Evolutionary conservation across 2,329 filamentous ascomycete species (phyloP), one percentile per base, ranked within the genome.

Genomic region (Lasiodiplodia theobromae): DNA sequence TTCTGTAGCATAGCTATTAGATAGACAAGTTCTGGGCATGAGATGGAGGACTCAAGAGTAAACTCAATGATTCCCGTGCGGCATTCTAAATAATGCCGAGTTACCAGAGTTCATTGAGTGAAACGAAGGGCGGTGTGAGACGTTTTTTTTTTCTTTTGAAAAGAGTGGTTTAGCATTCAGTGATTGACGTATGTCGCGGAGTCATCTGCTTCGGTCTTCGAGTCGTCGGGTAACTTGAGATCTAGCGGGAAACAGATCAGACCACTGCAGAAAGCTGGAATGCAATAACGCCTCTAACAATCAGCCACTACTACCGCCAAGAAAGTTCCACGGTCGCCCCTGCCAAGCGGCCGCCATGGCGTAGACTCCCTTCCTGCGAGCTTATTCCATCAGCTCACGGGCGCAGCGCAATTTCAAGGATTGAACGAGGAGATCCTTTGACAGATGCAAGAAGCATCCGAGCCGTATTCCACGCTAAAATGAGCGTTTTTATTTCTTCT

Each of bases 321-420:
- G 44, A 18, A 11, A 21, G 2, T 47, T 11, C 7, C n/a, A 11
- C 7, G 7, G 44, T 7, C 44, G 54, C 34, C 34, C 54, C 54
- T 40, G 34, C 54, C 31, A 38, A 58, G 54, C 54, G n/a, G 54
- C n/a, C 3, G 53, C 53, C 44, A 47, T 47, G 44, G 44, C 44
- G 18, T 47, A 21, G 44, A n/a, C 44, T 10, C n/a, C n/a, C 44
- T 21, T 47, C 18, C 44, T 47, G 44, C 53, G 38, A 56, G n/a
- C 53, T 18, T 37, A 31, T 56, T 31, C 16, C 51, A 31, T 18
- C 14, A 53, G 51, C 23, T 53, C 25, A 18, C 44, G 2, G 44
- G 44, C 4, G 18, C 7, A 47, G n/a, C n/a, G 44, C 44, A 47
- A 21, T 47, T 10, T 21, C 18, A 47, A 10, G 7, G 7, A 47